Evolutionary conservation across 495 filamentous ascomycete genomes (phyloP), one percentile per base, ranked within the genome.

Genomic region (Aspergillus campestris): DNA sequence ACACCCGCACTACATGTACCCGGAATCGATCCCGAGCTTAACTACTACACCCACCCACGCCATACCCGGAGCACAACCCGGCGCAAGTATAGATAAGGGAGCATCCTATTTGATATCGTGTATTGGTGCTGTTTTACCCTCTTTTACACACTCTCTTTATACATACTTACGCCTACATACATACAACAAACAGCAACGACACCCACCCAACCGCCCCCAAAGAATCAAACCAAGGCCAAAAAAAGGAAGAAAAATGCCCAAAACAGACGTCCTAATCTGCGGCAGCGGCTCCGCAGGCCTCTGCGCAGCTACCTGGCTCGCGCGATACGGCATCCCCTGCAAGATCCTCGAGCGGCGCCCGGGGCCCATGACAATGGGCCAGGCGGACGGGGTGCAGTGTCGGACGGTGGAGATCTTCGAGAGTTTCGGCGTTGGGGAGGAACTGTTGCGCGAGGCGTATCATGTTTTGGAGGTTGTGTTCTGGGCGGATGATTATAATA

Each of bases 391-490:
- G 0, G 74, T 89, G 8, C 87, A 92, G 62, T 82, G 80, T 47
- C 83, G 87, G 1, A 87, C 86, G 1, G 77, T 89, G 8, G 87
- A 92, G 57, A 81, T 94, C 35, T 83, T 89, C 41, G 84, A 92
- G 50, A 82, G 78, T 30, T 88, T 90, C 37, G 84, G 84, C 0
- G 63, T 91, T 9, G 71, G 75, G 0, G 84, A 89, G 43, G 73
- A 81, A 32, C 56, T 90, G 24, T 71, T 89, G n/a, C 73, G 75
- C 9, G 83, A 89, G 52, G 72, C 80, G 0, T 88, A 83, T 46
- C 83, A 85, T 56, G 75, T 83, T 12, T 61, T 81, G 3, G 87
- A 90, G 65, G 71, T 81, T 0, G 67, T 65, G 1, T 85, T 86
- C 51, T 87, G 81, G 82, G 66, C 60, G 6, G 60, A 63, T 14